Conservation (phyloP, 345 rosid species). For the Salix dunnii region DNA sequence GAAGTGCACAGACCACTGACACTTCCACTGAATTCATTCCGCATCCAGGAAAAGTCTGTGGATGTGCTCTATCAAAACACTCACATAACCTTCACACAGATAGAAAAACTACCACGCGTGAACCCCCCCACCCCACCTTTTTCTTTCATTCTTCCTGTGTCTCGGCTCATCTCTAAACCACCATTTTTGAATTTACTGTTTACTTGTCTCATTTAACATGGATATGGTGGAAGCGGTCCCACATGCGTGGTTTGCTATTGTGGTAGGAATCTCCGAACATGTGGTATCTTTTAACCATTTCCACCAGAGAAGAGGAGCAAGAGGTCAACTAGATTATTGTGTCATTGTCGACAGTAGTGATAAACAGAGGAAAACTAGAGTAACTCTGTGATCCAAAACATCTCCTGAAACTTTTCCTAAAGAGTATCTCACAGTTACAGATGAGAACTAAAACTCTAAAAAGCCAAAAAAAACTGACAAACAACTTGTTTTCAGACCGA, state of each 20-base stretch:
- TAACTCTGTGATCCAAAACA: not conserved
- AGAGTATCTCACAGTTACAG: not conserved
- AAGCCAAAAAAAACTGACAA: not conserved
- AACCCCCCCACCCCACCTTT: not conserved
- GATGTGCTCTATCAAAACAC: constrained; percentile 3
- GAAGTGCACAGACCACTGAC: constrained; percentile 2
- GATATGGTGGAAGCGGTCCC: constrained; percentile 31
- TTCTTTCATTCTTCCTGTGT: constrained; percentile 3
- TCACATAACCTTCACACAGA: not conserved
- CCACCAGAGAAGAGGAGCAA: not conserved
- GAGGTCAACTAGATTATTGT: not conserved
- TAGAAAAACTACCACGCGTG: constrained; percentile 13
- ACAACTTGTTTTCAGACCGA: not conserved
- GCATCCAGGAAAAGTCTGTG: constrained; percentile 1
- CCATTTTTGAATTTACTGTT: constrained; percentile 35
- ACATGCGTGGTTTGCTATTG: not conserved
- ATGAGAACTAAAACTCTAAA: not conserved
- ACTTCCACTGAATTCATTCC: constrained; percentile 16
- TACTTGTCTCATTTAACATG: constrained; percentile 19
- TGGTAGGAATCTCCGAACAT: constrained; percentile 1
- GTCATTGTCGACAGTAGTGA: not conserved
- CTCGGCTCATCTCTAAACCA: constrained; percentile 8
- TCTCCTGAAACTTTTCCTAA: not conserved
- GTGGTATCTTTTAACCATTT: not conserved
- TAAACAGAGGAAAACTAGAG: not conserved